phyloP scores from a whole-genome alignment of 2,329 filamentous ascomycete genomes.

The Orbilia ellipsospora region DNA sequence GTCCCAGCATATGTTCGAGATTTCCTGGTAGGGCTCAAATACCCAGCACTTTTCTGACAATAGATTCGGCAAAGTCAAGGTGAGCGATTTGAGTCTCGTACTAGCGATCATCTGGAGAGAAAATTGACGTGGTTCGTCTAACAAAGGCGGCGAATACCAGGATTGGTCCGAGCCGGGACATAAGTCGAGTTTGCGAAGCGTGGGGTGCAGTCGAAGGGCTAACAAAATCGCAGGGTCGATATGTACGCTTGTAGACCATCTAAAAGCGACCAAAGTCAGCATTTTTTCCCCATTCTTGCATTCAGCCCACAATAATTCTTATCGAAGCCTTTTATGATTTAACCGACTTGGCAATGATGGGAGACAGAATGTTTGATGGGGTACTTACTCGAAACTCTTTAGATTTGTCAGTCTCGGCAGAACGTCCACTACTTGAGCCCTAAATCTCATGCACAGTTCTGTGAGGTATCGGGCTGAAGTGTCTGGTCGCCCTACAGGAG shows the following conservation, averaged over 20 bases:
- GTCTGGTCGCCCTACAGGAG: conserved; percentile 44
- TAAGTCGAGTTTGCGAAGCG: conserved; percentile 45
- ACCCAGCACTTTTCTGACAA: conserved; percentile 54
- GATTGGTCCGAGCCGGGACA: conserved; percentile 53
- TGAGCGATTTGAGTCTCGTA: conserved; percentile 44
- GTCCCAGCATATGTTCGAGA: conserved; percentile 54
- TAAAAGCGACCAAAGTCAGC: conserved; percentile 15
- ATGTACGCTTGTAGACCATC: conserved; percentile 53
- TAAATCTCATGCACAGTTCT: conserved; percentile 49
- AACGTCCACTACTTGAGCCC: conserved; percentile 51
- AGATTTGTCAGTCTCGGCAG: conserved; percentile 48
- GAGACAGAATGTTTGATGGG: background rate
- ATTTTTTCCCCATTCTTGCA: background rate
- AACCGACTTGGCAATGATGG: conserved; percentile 4
- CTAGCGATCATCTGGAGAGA: conserved; percentile 45
- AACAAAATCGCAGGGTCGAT: conserved; percentile 48
- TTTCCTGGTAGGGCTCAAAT: conserved; percentile 51
- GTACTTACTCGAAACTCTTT: conserved; percentile 49
- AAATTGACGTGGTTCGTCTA: conserved; percentile 45
- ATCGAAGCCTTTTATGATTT: background rate
- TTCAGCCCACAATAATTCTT: too few species aligned
- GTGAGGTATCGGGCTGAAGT: conserved; percentile 49
- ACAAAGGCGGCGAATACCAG: conserved; percentile 45
- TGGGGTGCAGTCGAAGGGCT: conserved; percentile 43
- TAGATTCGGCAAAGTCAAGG: conserved; percentile 45